Evolutionary conservation across 768 basidiomycete species (phyloP), one percentile per base, ranked within the genome.

Genomic region (Lyophyllum atratum): DNA sequence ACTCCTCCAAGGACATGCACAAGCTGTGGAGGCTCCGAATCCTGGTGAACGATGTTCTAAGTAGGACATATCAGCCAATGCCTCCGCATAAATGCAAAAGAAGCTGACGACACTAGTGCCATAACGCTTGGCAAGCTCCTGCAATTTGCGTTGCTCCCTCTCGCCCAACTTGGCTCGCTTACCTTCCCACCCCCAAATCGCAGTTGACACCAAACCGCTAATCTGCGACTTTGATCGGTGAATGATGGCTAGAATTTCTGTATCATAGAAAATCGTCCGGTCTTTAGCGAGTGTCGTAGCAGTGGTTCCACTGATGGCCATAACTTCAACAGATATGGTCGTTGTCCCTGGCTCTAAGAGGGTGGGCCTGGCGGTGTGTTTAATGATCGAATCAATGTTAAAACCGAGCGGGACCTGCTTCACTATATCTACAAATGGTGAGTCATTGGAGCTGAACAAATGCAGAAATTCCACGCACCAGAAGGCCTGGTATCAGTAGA

Each of bases 161-260:
- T 87, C 85, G 1, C 82, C 82, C 28, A 80, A 62, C 21, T 70
- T 73, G 45, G 81, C 77, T 37, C 75, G 75, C 52, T 78, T 83
- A 0, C 92, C 92, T 17, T 75, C 72, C 92, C 92, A 94, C 21
- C 81, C 82, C 90, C 90, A 93, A 17, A 93, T 80, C 21, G 77
- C 80, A 5, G 87, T 92, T 24, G 77, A 76, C 3, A 84, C 90
- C 15, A 93, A 76, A 12, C 88, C 86, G 31, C 71, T 85, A n/a
- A 79, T 74, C 54, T 75, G 83, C 0, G 81, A 81, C 69, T 92
- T 93, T 22, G 74, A 79, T 14, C 92, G 81, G 67, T 91, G 81
- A 14, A 93, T 76, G 49, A 93, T 76, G 1, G 81, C 84, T 19
- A 92, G 72, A 8, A 85, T 72, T 66, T 94, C 92, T 1, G 79